A percentile compares a stretch with the other conserved stretches of the same genome.
Conservation (phyloP, 371 early-diverging fungal genomes). For the Agmasoma carcini region DNA sequence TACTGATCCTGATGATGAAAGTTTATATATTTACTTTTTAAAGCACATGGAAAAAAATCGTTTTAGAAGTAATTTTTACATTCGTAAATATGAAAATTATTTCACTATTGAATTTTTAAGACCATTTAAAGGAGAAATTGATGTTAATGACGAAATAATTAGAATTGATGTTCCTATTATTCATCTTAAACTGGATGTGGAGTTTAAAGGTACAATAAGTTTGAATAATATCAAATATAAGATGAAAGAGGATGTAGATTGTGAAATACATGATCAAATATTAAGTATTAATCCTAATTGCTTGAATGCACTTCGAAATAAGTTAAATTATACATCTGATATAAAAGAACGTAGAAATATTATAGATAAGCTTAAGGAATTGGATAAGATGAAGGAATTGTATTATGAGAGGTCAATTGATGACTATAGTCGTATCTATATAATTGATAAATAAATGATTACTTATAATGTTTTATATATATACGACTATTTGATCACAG, state of each 20-base stretch:
- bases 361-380: slow-evolving; percentile 4
- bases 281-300: slow-evolving; percentile 14
- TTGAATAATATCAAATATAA: not conserved
- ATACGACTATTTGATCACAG: too few species aligned
- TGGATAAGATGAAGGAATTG: slow-evolving; percentile 25
- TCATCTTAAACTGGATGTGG: not conserved
- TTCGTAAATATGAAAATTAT: slow-evolving; percentile 5
- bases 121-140: slow-evolving; percentile 11
- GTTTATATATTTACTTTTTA: slow-evolving; percentile 31
- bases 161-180: slow-evolving; percentile 2
- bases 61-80: slow-evolving; percentile 13
- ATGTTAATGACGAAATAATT: not conserved
- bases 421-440: slow-evolving; percentile 4
- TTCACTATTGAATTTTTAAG: slow-evolving; percentile 18
- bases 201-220: not conserved
- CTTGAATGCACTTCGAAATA: slow-evolving; percentile 6
- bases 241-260: not conserved
- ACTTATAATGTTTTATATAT: too few species aligned
- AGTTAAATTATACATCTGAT: slow-evolving; percentile 13
- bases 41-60: slow-evolving; percentile 7
- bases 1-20: slow-evolving; percentile 28
- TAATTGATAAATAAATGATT: not conserved
- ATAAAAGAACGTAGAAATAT: slow-evolving; percentile 9
- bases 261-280: slow-evolving; percentile 12
- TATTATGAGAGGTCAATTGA: slow-evolving; percentile 21